phyloP scores from a whole-genome alignment of 108 stramenopile genomes.

The Pelagomonas calceolata region DNA sequence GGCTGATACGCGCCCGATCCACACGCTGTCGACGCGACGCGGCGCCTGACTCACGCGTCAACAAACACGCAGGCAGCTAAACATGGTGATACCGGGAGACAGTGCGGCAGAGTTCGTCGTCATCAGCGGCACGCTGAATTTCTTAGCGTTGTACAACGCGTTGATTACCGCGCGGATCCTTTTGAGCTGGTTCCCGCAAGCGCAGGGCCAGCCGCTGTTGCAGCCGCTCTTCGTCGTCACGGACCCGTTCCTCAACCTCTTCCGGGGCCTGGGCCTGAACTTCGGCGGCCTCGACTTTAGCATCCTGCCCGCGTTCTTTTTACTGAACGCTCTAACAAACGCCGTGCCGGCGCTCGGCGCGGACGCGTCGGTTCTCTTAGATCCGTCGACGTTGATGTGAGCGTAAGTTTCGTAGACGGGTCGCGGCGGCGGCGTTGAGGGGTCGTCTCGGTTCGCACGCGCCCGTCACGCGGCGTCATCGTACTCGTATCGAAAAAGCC shows the following conservation, averaged over 20 bases:
- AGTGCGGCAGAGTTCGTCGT: background rate
- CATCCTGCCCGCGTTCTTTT: background rate
- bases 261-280: conserved; percentile 3
- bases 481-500: no score
- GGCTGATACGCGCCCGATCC: no score
- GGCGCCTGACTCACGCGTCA: no score
- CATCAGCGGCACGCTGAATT: background rate
- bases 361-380: background rate
- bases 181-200: conserved; percentile 4
- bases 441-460: no score
- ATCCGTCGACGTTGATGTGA: no score
- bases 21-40: no score
- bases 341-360: conserved; percentile 3
- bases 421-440: no score
- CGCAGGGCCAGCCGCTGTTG: background rate
- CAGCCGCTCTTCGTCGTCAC: conserved; percentile 10
- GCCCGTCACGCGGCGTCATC: no score
- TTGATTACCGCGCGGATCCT: conserved; percentile 2
- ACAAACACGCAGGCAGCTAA: no score
- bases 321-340: background rate
- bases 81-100: background rate
- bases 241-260: conserved; percentile 6
- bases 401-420: no score
- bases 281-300: conserved; percentile 5
- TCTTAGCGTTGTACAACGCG: background rate